Conservation (phyloP, 1,284 basidiomycete genomes). For the Austropuccinia psidii region DNA sequence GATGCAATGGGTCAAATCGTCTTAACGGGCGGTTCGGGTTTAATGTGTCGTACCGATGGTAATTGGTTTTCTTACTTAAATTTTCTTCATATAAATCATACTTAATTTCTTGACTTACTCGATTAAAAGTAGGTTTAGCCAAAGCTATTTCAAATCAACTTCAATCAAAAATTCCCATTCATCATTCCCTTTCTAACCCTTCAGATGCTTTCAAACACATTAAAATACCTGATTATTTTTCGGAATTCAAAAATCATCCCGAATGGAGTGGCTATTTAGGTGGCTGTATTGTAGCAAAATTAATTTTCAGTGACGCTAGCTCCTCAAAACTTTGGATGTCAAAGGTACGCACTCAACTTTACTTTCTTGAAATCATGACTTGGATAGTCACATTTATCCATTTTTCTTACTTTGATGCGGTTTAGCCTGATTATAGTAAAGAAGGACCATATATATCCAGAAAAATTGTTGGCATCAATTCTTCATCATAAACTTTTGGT, state of each 20-base stretch:
- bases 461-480: background rate
- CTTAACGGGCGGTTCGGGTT: slow-evolving; percentile 18
- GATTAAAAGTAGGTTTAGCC: slow-evolving; percentile 1
- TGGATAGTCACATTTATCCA: background rate
- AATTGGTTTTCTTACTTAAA: background rate
- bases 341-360: slow-evolving; percentile 10
- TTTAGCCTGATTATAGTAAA: slow-evolving; percentile 33
- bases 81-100: background rate
- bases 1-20: slow-evolving; percentile 21
- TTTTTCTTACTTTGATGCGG: background rate
- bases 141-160: slow-evolving; percentile 9
- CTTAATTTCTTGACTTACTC: background rate
- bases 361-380: background rate
- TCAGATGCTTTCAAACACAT: slow-evolving; percentile 4
- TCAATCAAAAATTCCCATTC: slow-evolving; percentile 3
- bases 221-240: slow-evolving; percentile 35
- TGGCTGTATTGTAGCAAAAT: slow-evolving; percentile 28
- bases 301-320: slow-evolving; percentile 25
- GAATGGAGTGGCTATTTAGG: slow-evolving; percentile 25
- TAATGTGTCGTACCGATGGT: slow-evolving; percentile 33
- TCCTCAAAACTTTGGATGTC: slow-evolving; percentile 33
- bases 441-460: slow-evolving; percentile 25
- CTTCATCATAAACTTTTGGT: slow-evolving; percentile 15
- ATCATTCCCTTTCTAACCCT: background rate
- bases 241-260: slow-evolving; percentile 33